Percentiles rank a stretch among this genome's conserved stretches.
These are phyloP conservation scores for Fraxinus paxiana DNA, from an alignment of 305 asterid genomes.

Conservation along the genomic window DNA sequence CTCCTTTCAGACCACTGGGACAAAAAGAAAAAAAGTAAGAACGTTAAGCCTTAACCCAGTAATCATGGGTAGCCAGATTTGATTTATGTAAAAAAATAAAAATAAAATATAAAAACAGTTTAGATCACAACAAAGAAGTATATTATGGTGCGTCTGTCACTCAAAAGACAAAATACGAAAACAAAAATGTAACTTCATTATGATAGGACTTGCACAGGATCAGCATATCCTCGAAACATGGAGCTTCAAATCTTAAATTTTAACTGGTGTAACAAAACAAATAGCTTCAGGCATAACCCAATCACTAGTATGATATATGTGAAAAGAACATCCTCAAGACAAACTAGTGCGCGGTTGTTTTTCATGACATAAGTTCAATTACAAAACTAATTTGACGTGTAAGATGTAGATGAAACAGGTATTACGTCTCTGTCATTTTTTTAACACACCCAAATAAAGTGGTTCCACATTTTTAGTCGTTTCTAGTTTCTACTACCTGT, in stretches of 20 bases:
- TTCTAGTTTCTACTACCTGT: background rate
- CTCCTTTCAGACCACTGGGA: constrained; percentile 88
- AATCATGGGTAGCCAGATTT: constrained; percentile 2
- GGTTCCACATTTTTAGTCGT: background rate
- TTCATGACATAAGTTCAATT: background rate
- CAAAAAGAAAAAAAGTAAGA: constrained; percentile 19
- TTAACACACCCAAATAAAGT: background rate
- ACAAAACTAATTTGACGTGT: background rate
- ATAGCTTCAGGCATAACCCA: background rate
- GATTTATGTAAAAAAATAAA: background rate
- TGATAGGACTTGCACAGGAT: background rate
- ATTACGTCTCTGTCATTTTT: background rate
- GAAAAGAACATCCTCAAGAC: background rate
- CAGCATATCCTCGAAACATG: background rate
- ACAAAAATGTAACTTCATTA: background rate
- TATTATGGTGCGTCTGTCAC: background rate
- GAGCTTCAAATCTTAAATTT: background rate
- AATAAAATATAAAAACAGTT: background rate
- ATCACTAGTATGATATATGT: background rate
- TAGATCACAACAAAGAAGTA: background rate
- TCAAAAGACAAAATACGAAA: background rate
- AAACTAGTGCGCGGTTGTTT: background rate
- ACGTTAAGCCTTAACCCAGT: background rate
- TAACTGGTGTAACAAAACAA: background rate
- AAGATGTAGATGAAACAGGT: background rate